Evolutionary conservation across 164 flowering plant genomes (phyloP).

Genomic region (Echeveria elegans): DNA sequence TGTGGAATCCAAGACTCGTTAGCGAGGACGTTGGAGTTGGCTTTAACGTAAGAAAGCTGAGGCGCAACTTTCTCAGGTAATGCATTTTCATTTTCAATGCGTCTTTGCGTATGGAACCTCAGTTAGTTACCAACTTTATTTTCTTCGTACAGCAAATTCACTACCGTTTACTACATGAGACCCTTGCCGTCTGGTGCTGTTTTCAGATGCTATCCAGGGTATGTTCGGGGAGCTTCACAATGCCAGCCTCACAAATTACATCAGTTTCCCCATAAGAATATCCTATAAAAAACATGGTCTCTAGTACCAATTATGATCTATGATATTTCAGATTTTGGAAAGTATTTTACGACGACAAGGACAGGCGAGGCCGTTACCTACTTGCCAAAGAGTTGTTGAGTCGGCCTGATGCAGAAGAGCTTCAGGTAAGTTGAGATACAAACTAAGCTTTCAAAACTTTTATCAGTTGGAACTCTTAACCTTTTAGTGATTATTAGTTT

Average conservation of each 20-base stretch:
- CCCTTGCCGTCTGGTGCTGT: conserved; percentile 88
- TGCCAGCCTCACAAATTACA: background rate
- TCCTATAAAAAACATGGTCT: background rate
- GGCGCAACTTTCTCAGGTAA: conserved; percentile 72
- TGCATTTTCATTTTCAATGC: background rate
- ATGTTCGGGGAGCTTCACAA: conserved; percentile 14
- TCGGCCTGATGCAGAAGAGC: conserved; percentile 86
- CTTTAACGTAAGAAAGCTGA: conserved; percentile 72
- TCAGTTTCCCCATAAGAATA: background rate
- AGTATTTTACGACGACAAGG: conserved; percentile 93
- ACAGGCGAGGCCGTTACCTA: conserved; percentile 64
- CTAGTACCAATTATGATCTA: background rate
- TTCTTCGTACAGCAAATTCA: conserved; percentile 59
- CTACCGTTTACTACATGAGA: conserved; percentile 81
- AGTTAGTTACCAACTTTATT: background rate
- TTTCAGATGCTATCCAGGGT: conserved; percentile 95
- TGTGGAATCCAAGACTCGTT: conserved; percentile 98
- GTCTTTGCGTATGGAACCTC: background rate
- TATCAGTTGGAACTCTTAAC: background rate
- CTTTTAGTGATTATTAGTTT: background rate
- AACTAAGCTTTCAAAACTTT: background rate
- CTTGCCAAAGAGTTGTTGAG: conserved; percentile 76
- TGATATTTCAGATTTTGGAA: conserved; percentile 56
- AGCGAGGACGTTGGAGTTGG: conserved; percentile 99
- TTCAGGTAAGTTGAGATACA: conserved; percentile 46